A percentile compares a stretch with the other conserved stretches of the same genome.
Evolutionary conservation across 345 rosid species (phyloP).

Genomic region (Moricandia moricandioides): DNA sequence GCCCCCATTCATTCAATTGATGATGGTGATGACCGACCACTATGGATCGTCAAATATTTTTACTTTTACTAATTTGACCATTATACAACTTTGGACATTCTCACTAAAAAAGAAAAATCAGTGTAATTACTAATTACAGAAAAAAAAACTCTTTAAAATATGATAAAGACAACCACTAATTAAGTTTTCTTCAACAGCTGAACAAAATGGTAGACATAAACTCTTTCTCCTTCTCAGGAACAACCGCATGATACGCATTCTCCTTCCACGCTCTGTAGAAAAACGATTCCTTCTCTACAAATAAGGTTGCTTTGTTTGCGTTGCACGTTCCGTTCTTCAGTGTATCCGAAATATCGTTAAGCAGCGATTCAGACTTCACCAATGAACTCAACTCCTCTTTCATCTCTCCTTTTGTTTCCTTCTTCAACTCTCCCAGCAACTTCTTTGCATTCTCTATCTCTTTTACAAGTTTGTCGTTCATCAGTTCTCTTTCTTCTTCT

Average conservation of each 20-base stretch:
- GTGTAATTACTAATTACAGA: too few species aligned
- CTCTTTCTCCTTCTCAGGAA: slow-evolving; percentile 38
- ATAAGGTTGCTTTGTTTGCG: slow-evolving; percentile 14
- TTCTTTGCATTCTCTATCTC: slow-evolving; percentile 32
- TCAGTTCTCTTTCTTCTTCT: slow-evolving; percentile 21
- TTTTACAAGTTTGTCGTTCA: slow-evolving; percentile 8
- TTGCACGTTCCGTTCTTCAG: slow-evolving; percentile 26
- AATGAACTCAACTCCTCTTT: slow-evolving; percentile 19
- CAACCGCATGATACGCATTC: slow-evolving; percentile 24
- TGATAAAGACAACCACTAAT: too few species aligned
- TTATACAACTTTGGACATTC: too few species aligned
- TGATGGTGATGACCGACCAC: too few species aligned
- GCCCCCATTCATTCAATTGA: neutral
- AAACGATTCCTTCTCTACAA: slow-evolving; percentile 30
- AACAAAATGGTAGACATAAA: slow-evolving; percentile 24
- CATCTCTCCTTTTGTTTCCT: slow-evolving; percentile 22
- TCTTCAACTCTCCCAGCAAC: slow-evolving; percentile 25
- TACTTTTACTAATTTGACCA: too few species aligned
- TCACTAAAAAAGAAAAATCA: too few species aligned
- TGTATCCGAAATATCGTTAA: slow-evolving; percentile 18
- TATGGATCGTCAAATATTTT: too few species aligned
- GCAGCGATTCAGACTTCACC: slow-evolving; percentile 35
- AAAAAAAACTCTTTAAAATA: too few species aligned
- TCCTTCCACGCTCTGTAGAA: slow-evolving; percentile 35
- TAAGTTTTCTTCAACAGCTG: slow-evolving; percentile 33